These are phyloP conservation scores for Aspergillus quadricinctus DNA, from an alignment of 2,329 filamentous ascomycete genomes.

Conservation along the genomic window DNA sequence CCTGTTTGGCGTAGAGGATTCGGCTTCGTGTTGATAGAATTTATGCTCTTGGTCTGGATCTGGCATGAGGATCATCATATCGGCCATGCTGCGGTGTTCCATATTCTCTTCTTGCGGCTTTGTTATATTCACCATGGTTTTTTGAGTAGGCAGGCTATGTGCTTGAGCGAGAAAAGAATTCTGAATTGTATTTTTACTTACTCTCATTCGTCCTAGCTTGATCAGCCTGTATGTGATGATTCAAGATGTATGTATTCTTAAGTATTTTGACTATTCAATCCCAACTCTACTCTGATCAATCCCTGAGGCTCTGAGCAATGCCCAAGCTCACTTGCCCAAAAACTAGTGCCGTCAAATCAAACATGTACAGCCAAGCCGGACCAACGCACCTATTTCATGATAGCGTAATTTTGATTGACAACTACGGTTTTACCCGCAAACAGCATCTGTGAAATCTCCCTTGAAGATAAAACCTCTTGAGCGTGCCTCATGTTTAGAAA, in stretches of 20 bases:
- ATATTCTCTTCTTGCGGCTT: conserved; percentile 5
- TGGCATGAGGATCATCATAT: conserved; percentile 12
- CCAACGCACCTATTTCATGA: too few relatives aligned
- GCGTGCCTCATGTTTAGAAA: too few relatives aligned
- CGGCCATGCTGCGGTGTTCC: conserved; percentile 10
- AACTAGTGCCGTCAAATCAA: too few relatives aligned
- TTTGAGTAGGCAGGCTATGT: conserved; percentile 22
- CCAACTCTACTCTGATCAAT: too few relatives aligned
- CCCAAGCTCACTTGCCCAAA: too few relatives aligned
- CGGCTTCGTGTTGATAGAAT: conserved; percentile 30
- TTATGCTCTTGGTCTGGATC: conserved; percentile 17
- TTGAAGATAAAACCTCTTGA: too few relatives aligned
- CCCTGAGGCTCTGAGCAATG: too few relatives aligned
- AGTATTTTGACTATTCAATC: conserved; percentile 7
- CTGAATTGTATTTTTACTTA: conserved; percentile 11
- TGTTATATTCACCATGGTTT: conserved; percentile 12
- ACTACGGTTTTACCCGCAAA: too few relatives aligned
- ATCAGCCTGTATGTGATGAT: conserved; percentile 2
- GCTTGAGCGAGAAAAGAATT: conserved; percentile 29
- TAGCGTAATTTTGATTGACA: too few relatives aligned
- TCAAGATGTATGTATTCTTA: neutral
- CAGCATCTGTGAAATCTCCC: too few relatives aligned
- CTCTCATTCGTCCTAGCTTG: neutral
- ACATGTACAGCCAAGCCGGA: too few relatives aligned
- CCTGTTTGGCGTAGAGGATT: conserved; percentile 24